Evolutionary conservation across 805 yeast genomes (phyloP).

Genomic region (Monosporozyma unispora): DNA sequence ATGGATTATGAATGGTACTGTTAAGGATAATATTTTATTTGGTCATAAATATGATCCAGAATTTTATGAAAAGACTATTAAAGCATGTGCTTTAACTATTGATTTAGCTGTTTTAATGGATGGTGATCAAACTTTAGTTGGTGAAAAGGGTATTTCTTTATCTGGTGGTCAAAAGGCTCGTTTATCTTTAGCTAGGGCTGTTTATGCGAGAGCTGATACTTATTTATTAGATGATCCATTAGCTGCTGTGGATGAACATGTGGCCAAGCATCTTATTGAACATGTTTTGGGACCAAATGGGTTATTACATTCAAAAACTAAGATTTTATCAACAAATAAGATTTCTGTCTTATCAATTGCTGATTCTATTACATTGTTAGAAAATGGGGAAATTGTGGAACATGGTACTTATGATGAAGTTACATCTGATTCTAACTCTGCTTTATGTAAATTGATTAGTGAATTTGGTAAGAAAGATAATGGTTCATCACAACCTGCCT

Average conservation of each 20-base stretch:
- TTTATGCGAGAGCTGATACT: slow-evolving; percentile 87
- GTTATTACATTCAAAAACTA: slow-evolving; percentile 62
- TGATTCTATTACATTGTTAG: slow-evolving; percentile 55
- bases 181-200: slow-evolving; percentile 89
- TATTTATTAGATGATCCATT: slow-evolving; percentile 86
- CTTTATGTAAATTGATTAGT: slow-evolving; percentile 43
- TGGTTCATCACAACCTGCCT: slow-evolving; percentile 3
- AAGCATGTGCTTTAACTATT: slow-evolving; percentile 77
- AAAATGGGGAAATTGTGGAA: slow-evolving; percentile 59
- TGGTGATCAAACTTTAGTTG: slow-evolving; percentile 88
- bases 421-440: slow-evolving; percentile 35
- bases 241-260: slow-evolving; percentile 97
- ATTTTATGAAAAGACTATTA: slow-evolving; percentile 70
- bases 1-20: slow-evolving; percentile 95
- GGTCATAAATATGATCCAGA: slow-evolving; percentile 77
- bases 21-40: slow-evolving; percentile 82
- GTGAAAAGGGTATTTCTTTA: slow-evolving; percentile 92
- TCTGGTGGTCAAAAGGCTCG: slow-evolving; percentile 99
- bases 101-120: slow-evolving; percentile 77
- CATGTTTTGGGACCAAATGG: slow-evolving; percentile 80
- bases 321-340: slow-evolving; percentile 77
- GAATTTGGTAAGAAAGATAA: slow-evolving; percentile 49
- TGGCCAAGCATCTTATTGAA: slow-evolving; percentile 74
- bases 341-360: slow-evolving; percentile 76
- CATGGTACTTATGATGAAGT: slow-evolving; percentile 54